Conservation (phyloP, 192 early-diverging fungal genomes). For the Gorgonomyces haynaldii region DNA sequence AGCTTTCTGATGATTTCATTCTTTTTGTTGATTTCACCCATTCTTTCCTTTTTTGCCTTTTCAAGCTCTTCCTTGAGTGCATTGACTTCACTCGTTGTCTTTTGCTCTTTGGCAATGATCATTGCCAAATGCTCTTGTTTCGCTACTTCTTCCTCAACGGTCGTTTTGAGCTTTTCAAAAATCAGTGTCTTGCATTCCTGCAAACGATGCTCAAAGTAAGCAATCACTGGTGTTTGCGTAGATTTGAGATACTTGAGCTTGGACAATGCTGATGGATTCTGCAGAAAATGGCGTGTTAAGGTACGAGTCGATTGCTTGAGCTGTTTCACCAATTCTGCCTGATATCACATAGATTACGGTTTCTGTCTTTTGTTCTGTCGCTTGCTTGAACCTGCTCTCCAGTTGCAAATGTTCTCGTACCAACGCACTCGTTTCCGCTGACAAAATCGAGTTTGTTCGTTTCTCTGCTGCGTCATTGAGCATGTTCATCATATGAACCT, state of each 20-base stretch:
- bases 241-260: constrained; percentile 37
- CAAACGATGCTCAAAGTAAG: constrained; percentile 32
- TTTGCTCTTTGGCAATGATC: constrained; percentile 47
- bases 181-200: constrained; percentile 41
- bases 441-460: constrained; percentile 25
- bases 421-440: constrained; percentile 20
- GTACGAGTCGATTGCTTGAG: constrained; percentile 24
- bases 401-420: constrained; percentile 22
- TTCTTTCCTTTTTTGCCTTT: constrained; percentile 37
- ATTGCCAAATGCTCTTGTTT: constrained; percentile 36
- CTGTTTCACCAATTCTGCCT: constrained; percentile 15
- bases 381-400: constrained; percentile 27
- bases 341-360: constrained; percentile 3
- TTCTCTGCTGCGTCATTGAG: constrained; percentile 37
- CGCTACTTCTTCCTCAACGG: constrained; percentile 42
- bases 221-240: constrained; percentile 17
- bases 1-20: constrained; percentile 44
- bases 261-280: constrained; percentile 24
- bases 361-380: constrained; percentile 15
- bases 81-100: constrained; percentile 36
- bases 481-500: constrained; percentile 31
- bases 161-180: constrained; percentile 35
- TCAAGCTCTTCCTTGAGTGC: constrained; percentile 34
- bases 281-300: constrained; percentile 30
- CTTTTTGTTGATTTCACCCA: constrained; percentile 34